These are phyloP conservation scores for Fraxinus quadrangulata DNA, from an alignment of 257 asterid genomes.

Conservation along the genomic window DNA sequence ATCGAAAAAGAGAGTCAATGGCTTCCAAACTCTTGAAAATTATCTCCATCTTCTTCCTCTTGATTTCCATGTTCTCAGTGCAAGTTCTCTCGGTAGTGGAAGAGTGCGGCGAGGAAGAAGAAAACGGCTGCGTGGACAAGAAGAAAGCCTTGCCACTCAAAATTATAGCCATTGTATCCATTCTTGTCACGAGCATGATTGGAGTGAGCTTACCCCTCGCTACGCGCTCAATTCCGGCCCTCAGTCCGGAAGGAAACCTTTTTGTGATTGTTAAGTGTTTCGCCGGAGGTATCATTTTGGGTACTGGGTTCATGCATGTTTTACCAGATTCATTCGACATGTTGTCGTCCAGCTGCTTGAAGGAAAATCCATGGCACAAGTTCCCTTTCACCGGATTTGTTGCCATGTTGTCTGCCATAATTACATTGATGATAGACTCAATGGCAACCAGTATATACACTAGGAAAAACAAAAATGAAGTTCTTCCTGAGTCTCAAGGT, in stretches of 20 bases:
- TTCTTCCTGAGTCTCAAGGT: conserved; percentile 1
- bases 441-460: conserved; percentile 57
- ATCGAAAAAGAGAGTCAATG: not conserved
- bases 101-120: conserved; percentile 21
- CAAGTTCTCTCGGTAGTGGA: conserved; percentile 20
- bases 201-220: conserved; percentile 57
- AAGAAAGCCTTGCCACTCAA: conserved; percentile 23
- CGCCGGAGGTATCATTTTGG: conserved; percentile 59
- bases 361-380: conserved; percentile 56
- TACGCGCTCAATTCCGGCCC: conserved; percentile 46
- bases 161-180: conserved; percentile 30
- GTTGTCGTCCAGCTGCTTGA: conserved; percentile 49
- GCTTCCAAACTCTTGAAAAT: not conserved
- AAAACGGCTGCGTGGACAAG: conserved; percentile 18
- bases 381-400: conserved; percentile 62
- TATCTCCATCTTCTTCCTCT: conserved; percentile 15
- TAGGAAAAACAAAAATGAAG: conserved; percentile 26
- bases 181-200: conserved; percentile 37
- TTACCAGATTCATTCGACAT: conserved; percentile 63
- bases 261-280: conserved; percentile 55
- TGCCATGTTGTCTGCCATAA: conserved; percentile 58
- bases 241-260: conserved; percentile 42
- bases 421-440: conserved; percentile 57
- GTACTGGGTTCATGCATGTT: conserved; percentile 68
- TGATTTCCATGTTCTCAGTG: conserved; percentile 6